A percentile compares a stretch with the other conserved stretches of the same genome.
Conservation (phyloP, 345 rosid genomes). For the Adansonia digitata region DNA sequence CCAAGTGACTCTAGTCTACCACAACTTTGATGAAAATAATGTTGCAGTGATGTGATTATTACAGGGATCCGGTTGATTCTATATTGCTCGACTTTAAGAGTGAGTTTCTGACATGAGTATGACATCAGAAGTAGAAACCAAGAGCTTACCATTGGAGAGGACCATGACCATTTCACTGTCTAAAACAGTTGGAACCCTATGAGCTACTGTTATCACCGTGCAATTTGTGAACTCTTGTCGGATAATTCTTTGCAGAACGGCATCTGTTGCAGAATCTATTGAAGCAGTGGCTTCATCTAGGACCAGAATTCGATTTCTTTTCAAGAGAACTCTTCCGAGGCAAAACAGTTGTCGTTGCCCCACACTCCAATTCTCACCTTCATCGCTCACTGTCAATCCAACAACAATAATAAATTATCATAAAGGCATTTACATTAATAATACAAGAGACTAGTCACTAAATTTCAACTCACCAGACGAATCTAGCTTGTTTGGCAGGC, state of each 20-base stretch:
- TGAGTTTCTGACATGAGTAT: no score
- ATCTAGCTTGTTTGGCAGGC: conserved; percentile 57
- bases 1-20: not conserved
- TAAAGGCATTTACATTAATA: no score
- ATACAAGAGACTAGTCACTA: not conserved
- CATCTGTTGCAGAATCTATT: conserved; percentile 67
- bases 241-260: conserved; percentile 58
- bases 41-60: not conserved
- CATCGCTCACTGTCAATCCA: conserved; percentile 50
- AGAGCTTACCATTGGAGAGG: conserved; percentile 55
- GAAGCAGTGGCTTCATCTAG: conserved; percentile 74
- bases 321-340: conserved; percentile 63
- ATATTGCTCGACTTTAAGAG: no score
- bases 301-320: conserved; percentile 58
- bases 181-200: conserved; percentile 66
- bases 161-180: conserved; percentile 87
- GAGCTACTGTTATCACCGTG: conserved; percentile 71
- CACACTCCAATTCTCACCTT: conserved; percentile 84
- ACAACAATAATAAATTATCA: not conserved
- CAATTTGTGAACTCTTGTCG: conserved; percentile 58
- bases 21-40: no score
- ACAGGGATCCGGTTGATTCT: not conserved
- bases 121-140: not conserved
- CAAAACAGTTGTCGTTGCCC: conserved; percentile 77
- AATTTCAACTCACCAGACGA: conserved; percentile 43